These are phyloP conservation scores for Diaporthe australafricana DNA, from an alignment of 2,329 filamentous ascomycete species.

Conservation along the genomic window DNA sequence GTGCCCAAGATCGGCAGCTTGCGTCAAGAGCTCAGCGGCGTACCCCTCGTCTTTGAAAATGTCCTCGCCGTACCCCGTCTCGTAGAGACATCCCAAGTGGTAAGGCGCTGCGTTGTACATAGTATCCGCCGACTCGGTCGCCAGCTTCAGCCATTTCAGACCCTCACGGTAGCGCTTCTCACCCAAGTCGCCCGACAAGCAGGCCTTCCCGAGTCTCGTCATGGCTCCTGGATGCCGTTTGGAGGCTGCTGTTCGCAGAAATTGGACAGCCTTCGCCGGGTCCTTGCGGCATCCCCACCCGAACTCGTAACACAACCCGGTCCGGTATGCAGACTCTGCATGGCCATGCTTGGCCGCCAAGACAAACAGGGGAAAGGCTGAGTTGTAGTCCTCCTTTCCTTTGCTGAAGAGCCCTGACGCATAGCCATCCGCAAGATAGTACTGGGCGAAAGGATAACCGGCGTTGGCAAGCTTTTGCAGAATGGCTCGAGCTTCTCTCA, in stretches of 20 bases:
- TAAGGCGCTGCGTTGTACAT: constrained; percentile 96
- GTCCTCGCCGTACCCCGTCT: constrained; percentile 93
- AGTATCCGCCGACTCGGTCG: constrained; percentile 85
- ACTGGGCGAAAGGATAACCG: constrained; percentile 96
- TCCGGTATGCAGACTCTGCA: constrained; percentile 93
- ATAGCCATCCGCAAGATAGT: constrained; percentile 95
- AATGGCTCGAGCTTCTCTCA: constrained; percentile 90
- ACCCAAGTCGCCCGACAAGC: constrained; percentile 89
- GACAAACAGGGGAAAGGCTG: constrained; percentile 92
- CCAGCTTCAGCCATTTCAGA: constrained; percentile 95
- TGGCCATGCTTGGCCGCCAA: constrained; percentile 97
- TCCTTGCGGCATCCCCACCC: constrained; percentile 96
- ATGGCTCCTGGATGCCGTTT: constrained; percentile 97
- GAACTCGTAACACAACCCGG: constrained; percentile 96
- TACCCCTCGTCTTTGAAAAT: constrained; percentile 92
- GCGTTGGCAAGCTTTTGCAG: constrained; percentile 86
- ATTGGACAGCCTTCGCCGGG: constrained; percentile 91
- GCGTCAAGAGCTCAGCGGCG: constrained; percentile 92
- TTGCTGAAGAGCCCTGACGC: constrained; percentile 96
- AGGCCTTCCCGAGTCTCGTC: constrained; percentile 90
- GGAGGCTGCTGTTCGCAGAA: constrained; percentile 87
- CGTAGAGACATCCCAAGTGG: constrained; percentile 88
- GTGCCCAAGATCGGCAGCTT: constrained; percentile 92
- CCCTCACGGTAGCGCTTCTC: constrained; percentile 89
- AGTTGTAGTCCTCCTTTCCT: constrained; percentile 90